A percentile compares a stretch with the other conserved stretches of the same genome.
Conservation (phyloP, 306 rosid species). For the Abrus pulchellus region DNA sequence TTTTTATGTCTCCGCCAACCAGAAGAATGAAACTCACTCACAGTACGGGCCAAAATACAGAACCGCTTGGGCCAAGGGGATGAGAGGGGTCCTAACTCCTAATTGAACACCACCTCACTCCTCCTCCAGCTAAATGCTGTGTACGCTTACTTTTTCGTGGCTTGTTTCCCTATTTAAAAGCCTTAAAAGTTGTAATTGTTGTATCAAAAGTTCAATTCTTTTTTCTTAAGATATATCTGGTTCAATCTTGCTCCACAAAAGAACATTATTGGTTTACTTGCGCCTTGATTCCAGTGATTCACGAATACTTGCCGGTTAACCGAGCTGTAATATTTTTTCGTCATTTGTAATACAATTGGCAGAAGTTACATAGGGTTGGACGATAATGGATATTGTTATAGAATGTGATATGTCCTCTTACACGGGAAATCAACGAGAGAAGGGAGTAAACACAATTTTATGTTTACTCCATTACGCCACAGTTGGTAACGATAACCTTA, state of each 20-base stretch:
- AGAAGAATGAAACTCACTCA: conserved; percentile 67
- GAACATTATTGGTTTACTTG: conserved; percentile 12
- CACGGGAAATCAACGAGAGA: conserved; percentile 35
- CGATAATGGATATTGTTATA: conserved; percentile 33
- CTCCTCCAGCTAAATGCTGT: conserved; percentile 22
- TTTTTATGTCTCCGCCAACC: conserved; percentile 77
- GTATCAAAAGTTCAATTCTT: conserved; percentile 44
- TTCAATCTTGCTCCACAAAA: conserved; percentile 36
- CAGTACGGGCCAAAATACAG: conserved; percentile 44
- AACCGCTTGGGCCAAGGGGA: conserved; percentile 23
- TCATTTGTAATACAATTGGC: conserved; percentile 28
- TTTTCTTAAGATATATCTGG: conserved; percentile 20
- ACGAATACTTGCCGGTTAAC: conserved; percentile 29
- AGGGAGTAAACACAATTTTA: conserved; percentile 21
- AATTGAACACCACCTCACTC: neutral
- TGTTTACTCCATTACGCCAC: conserved; percentile 61
- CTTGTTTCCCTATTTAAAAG: conserved; percentile 41
- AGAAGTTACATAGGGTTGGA: conserved; percentile 19
- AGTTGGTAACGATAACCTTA: conserved; percentile 70
- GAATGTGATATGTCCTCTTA: conserved; percentile 36
- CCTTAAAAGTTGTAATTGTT: conserved; percentile 46
- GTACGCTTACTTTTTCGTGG: conserved; percentile 36
- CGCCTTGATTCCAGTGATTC: conserved; percentile 41
- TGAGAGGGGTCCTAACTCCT: conserved; percentile 2
- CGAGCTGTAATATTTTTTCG: conserved; percentile 29